Base-by-base conservation (phyloP, 495 filamentous ascomycete genomes). In the Xylaria sp. region DNA sequence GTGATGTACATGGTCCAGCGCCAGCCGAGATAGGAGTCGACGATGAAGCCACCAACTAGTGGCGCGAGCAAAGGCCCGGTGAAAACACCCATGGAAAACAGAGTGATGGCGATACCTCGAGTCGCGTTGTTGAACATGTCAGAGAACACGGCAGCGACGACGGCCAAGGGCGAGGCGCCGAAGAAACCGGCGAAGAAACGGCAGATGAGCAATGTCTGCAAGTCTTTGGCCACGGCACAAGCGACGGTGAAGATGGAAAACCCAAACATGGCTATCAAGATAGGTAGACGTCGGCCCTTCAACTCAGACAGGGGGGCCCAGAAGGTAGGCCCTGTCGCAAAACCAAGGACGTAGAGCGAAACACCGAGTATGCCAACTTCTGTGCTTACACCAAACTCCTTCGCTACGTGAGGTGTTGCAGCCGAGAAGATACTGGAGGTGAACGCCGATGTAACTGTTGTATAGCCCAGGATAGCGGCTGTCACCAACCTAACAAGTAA, bases 1-100 rank as follows among this genome's bases (percentile, higher is more conserved):
- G 85, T 84, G 53, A 88, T 67, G 72, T 92, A 97, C 76, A 91
- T 88, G 5, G 94, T 97, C 93, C 93, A 97, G 58, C 93, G 88
- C 94, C 94, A 97, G 63, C 91, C 92, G 24, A 86, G 84, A 75
- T 90, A 81, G 15, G 88, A 88, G 46, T 89, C 84, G 14, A 90
- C 82, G 71, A 95, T 95, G 83, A 94, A 97, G 11, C 94, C 94
- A 67, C 94, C 93, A 71, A 95, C 88, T 67, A 95, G 95, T 7
- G 94, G 93, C 0, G 92, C 93, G 9, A 95, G 79, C 7, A 97
- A 83, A 0, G 94, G 94, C 3, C 93, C 93, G 3, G 88, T 88
- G 80, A 97, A 97, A 31, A 97, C 92, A 5, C 91, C 90, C 89
- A 93, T 91, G 44, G 91, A 90, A 81, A 95, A 97, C 31, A 95